Conservation (phyloP, 805 yeast genomes). For the Hanseniaspora lindneri region DNA sequence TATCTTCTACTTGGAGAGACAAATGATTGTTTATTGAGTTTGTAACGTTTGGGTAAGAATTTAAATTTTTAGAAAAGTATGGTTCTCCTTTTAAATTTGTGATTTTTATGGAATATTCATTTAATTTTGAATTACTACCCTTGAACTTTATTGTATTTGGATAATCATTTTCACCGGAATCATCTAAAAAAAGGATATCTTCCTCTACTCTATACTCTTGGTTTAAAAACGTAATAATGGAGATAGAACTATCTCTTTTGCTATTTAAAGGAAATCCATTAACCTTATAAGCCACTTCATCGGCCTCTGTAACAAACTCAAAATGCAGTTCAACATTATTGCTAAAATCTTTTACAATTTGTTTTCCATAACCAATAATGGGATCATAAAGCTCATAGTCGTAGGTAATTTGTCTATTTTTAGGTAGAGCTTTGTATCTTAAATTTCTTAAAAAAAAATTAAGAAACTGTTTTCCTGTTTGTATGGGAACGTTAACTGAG, state of each 20-base stretch:
- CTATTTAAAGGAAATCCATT: slow-evolving; percentile 51
- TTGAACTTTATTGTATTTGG: slow-evolving; percentile 26
- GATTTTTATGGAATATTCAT: slow-evolving; percentile 50
- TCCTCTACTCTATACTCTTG: slow-evolving; percentile 31
- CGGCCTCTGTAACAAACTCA: slow-evolving; percentile 61
- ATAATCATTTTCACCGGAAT: slow-evolving; percentile 23
- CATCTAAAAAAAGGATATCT: neutral
- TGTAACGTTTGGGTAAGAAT: slow-evolving; percentile 35
- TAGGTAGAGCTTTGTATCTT: slow-evolving; percentile 68
- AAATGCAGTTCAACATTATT: slow-evolving; percentile 52
- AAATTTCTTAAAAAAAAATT: slow-evolving; percentile 22
- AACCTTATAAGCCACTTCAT: slow-evolving; percentile 71
- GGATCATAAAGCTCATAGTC: slow-evolving; percentile 89
- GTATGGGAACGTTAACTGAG: neutral
- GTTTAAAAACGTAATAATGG: slow-evolving; percentile 69
- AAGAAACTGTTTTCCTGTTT: neutral
- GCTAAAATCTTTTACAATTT: slow-evolving; percentile 56
- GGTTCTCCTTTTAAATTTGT: slow-evolving; percentile 38
- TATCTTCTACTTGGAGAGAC: slow-evolving; percentile 60
- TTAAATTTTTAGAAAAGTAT: slow-evolving; percentile 18
- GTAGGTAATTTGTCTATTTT: slow-evolving; percentile 57
- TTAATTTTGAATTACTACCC: slow-evolving; percentile 55
- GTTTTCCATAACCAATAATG: slow-evolving; percentile 64
- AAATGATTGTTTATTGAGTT: slow-evolving; percentile 52
- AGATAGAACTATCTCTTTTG: slow-evolving; percentile 32